Evolutionary conservation across 2,329 filamentous ascomycete species (phyloP).

Genomic region (Karstenula rhodostoma): DNA sequence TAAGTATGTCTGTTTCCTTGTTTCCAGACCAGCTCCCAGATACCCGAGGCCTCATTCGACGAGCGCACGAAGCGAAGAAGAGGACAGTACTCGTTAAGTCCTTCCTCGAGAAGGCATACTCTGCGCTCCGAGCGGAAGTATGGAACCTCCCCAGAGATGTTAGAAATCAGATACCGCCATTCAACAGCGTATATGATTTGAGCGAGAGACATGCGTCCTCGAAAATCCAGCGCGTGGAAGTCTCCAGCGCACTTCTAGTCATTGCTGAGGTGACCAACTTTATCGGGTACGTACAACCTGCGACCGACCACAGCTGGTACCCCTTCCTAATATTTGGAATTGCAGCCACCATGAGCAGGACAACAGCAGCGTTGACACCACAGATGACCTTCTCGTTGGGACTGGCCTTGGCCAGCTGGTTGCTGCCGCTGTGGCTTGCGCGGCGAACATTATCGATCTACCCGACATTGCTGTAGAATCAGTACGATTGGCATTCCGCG

Average conservation of each 20-base stretch:
- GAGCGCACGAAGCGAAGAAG: constrained; percentile 14
- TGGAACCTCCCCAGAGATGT: constrained; percentile 13
- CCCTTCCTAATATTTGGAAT: background rate
- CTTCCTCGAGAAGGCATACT: constrained; percentile 17
- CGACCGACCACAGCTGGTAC: background rate
- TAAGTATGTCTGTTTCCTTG: constrained; percentile 16
- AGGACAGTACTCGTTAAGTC: constrained; percentile 17
- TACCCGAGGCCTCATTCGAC: constrained; percentile 15
- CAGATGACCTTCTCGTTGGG: constrained; percentile 10
- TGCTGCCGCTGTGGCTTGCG: constrained; percentile 14
- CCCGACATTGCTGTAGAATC: constrained; percentile 15
- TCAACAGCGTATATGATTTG: constrained; percentile 18
- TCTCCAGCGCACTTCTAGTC: constrained; percentile 15
- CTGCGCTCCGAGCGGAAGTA: constrained; percentile 12
- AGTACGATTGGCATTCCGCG: constrained; percentile 14
- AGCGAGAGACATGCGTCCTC: constrained; percentile 16
- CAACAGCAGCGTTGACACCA: background rate
- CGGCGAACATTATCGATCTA: constrained; percentile 13
- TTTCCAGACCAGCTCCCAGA: constrained; percentile 16
- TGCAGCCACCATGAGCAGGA: constrained; percentile 12
- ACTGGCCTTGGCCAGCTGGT: constrained; percentile 11
- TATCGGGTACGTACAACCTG: constrained; percentile 10
- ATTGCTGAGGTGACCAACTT: constrained; percentile 14
- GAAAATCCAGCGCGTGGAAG: constrained; percentile 15
- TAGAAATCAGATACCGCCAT: constrained; percentile 13